phyloP scores from a whole-genome alignment of 345 rosid genomes.

The Draba incana region DNA sequence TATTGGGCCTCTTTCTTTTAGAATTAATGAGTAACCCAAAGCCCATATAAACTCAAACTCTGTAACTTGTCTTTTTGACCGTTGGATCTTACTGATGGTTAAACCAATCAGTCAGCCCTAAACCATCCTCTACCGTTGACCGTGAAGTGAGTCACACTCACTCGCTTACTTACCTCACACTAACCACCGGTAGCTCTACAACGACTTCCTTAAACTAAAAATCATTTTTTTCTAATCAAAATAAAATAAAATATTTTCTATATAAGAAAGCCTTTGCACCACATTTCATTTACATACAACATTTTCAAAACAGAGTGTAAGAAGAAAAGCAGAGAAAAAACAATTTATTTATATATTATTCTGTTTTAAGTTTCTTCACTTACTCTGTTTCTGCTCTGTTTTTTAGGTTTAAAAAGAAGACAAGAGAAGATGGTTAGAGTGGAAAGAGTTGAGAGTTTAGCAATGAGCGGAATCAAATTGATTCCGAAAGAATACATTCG shows the following conservation, averaged over 20 bases:
- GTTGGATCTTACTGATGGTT: conserved; percentile 4
- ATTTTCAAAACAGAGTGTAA: background rate
- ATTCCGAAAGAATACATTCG: conserved; percentile 85
- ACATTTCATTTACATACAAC: conserved; percentile 27
- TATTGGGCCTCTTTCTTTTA: background rate
- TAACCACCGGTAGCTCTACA: conserved; percentile 37
- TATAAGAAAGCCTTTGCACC: conserved; percentile 20
- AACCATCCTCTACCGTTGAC: conserved; percentile 28
- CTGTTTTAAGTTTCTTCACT: conserved; percentile 32
- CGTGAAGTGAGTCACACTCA: background rate
- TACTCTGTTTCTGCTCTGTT: conserved; percentile 29
- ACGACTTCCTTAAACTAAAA: background rate
- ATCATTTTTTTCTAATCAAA: background rate
- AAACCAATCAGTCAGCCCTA: conserved; percentile 35
- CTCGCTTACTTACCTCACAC: conserved; percentile 2
- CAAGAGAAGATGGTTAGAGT: conserved; percentile 43
- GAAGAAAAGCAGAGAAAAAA: background rate
- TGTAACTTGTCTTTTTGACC: conserved; percentile 11
- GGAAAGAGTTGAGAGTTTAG: conserved; percentile 68
- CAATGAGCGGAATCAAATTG: conserved; percentile 69
- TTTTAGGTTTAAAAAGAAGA: background rate
- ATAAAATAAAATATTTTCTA: background rate
- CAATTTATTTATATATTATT: background rate
- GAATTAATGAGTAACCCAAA: background rate
- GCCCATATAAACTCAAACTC: background rate